phyloP scores from a whole-genome alignment of 1,139 yeast species.

The Scheffersomyces cryptocercus region DNA sequence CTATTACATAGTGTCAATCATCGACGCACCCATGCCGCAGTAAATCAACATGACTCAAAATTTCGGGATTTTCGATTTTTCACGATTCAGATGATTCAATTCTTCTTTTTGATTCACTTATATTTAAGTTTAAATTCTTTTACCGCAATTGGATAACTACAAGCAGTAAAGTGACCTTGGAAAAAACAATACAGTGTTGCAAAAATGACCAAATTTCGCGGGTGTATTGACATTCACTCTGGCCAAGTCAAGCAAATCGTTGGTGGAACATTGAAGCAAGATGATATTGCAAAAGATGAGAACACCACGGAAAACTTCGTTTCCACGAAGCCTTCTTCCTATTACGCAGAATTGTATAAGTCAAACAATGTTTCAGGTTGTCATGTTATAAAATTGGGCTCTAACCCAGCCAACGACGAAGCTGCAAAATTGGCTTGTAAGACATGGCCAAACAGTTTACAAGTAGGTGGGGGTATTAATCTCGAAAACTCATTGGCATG shows the following conservation, averaged over 20 bases:
- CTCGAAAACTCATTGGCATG: conserved; percentile 70
- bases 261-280: conserved; percentile 78
- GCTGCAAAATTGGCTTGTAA: conserved; percentile 78
- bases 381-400: conserved; percentile 90
- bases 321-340: conserved; percentile 70
- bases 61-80: no score
- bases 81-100: no score
- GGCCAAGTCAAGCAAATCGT: conserved; percentile 97
- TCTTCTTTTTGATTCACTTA: no score
- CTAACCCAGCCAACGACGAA: conserved; percentile 68
- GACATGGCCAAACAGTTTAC: conserved; percentile 75
- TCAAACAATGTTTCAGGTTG: conserved; percentile 65
- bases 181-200: no score
- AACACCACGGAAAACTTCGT: conserved; percentile 75
- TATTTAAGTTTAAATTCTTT: no score
- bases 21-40: no score
- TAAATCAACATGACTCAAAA: no score
- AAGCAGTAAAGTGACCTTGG: no score
- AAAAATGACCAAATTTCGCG: conserved; percentile 82
- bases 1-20: no score
- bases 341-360: conserved; percentile 73
- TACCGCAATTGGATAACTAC: no score
- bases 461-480: conserved; percentile 92
- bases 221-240: conserved; percentile 92
- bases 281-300: conserved; percentile 35